Base-by-base conservation (phyloP, 2,329 filamentous ascomycete genomes). In the Sphaceloma murrayae region DNA sequence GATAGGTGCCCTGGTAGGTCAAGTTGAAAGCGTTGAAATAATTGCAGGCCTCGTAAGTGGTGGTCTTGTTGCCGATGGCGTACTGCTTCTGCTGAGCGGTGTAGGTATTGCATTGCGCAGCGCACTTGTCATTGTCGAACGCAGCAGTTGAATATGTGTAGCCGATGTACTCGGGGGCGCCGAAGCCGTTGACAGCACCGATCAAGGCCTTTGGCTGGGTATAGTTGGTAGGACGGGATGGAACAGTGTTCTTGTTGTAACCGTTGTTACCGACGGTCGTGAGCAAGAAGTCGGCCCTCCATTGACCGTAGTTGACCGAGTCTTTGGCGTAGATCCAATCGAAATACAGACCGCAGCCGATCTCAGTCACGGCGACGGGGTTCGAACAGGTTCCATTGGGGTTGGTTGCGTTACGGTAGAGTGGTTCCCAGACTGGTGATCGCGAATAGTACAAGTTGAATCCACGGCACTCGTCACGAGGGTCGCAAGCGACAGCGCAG, bases 251-350 rank as follows among this genome's bases (percentile, higher is more conserved):
- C 13, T 43, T 34, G 21, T 46, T 48, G 39, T 50, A 50, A 6
- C 46, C 46, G 18, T 50, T 50, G 16, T 44, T 48, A 22, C 48
- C 48, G 8, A 43, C 30, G 21, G 58, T 58, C 43, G 56, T 53
- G n/a, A 56, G 49, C 21, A 55, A 48, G 43, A 59, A 59, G 17
- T 55, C 43, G 9, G 50, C 48, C 7, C 54, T 48, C 27, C 46
- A 55, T 14, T 55, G 45, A 16, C 56, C 55, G 7, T 43, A 43
- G 48, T 59, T 59, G 42, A 49, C 57, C 1, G 56, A 55, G 4
- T 45, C 49, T 1, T 49, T 45, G 4, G 39, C 24, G 16, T 45
- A 31, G 9, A 51, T 39, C 6, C n/a, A 29, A 11, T 34, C 27
- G 16, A 47, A 47, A 17, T 43, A 51, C 14, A 51, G 34, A 11